Conservation (phyloP, 2,329 filamentous ascomycete species). For the Neoascochyta sp. region DNA sequence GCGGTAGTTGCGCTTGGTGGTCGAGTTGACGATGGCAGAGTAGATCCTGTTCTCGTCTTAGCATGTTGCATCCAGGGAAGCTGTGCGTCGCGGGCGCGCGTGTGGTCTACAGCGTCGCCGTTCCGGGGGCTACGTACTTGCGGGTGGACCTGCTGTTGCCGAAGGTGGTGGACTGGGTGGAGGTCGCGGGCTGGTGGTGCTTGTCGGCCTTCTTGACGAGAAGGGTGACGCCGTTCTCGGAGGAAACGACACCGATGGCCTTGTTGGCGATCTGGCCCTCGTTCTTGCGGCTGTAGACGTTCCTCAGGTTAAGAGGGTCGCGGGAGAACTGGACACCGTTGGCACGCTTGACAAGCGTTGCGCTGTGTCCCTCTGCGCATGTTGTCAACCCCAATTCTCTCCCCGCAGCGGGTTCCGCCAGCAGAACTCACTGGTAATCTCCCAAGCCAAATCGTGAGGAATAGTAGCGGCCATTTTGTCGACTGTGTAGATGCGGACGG, state of each 20-base stretch:
- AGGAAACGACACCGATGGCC: constrained; percentile 76
- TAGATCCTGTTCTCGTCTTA: constrained; percentile 78
- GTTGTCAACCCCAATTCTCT: constrained; percentile 10
- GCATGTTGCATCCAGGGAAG: not conserved
- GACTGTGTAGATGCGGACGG: constrained; percentile 25
- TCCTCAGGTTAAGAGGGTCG: constrained; percentile 89
- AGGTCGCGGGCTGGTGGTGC: constrained; percentile 68
- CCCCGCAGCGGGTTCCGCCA: not conserved
- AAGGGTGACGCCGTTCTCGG: constrained; percentile 74
- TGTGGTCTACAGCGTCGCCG: no score
- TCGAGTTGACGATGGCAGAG: constrained; percentile 77
- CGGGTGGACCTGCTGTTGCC: constrained; percentile 68
- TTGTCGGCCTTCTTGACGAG: constrained; percentile 78
- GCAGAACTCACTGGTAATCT: constrained; percentile 88
- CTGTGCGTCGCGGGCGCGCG: not conserved
- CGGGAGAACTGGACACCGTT: constrained; percentile 88
- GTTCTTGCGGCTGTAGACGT: constrained; percentile 90
- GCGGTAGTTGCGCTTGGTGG: constrained; percentile 81
- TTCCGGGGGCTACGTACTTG: constrained; percentile 63
- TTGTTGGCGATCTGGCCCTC: constrained; percentile 91
- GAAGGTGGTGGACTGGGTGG: constrained; percentile 64
- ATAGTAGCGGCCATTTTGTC: constrained; percentile 57
- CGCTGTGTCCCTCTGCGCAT: constrained; percentile 72
- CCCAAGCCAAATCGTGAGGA: constrained; percentile 90
- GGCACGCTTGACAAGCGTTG: constrained; percentile 87